phyloP scores from a whole-genome alignment of 371 early-diverging fungal genomes.

The Hamiltosporidium magnivora region DNA sequence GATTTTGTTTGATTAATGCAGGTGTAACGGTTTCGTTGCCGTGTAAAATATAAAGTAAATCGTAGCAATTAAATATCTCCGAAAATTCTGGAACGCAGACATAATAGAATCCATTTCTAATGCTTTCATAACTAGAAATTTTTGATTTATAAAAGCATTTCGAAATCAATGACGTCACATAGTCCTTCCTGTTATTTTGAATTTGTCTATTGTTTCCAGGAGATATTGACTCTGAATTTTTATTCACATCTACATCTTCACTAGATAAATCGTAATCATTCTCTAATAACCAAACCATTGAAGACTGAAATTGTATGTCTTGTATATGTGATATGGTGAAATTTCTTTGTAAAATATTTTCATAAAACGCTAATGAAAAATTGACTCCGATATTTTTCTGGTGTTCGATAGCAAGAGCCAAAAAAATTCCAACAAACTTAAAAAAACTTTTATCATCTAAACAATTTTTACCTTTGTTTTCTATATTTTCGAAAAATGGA shows the following conservation, averaged over 20 bases:
- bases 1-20: conserved; percentile 1
- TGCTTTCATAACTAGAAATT: conserved; percentile 12
- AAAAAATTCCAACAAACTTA: conserved; percentile 22
- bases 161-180: background rate
- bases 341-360: conserved; percentile 27
- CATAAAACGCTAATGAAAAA: conserved; percentile 33
- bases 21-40: background rate
- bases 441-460: conserved; percentile 15
- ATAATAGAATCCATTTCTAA: conserved; percentile 15
- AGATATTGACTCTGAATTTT: background rate
- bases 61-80: conserved; percentile 5
- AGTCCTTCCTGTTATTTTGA: background rate
- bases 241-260: background rate
- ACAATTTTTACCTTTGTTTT: conserved; percentile 1
- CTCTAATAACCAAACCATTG: conserved; percentile 2
- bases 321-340: conserved; percentile 16
- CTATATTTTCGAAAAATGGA: background rate
- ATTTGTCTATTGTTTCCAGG: background rate
- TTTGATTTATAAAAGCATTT: background rate
- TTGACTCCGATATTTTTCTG: conserved; percentile 6
- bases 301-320: conserved; percentile 15
- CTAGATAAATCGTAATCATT: conserved; percentile 1
- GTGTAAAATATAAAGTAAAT: conserved; percentile 6
- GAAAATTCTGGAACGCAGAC: conserved; percentile 6
- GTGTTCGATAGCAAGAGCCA: conserved; percentile 10